Base-by-base conservation (phyloP, 129 eudicot species). In the Flaveria ramosissima region DNA sequence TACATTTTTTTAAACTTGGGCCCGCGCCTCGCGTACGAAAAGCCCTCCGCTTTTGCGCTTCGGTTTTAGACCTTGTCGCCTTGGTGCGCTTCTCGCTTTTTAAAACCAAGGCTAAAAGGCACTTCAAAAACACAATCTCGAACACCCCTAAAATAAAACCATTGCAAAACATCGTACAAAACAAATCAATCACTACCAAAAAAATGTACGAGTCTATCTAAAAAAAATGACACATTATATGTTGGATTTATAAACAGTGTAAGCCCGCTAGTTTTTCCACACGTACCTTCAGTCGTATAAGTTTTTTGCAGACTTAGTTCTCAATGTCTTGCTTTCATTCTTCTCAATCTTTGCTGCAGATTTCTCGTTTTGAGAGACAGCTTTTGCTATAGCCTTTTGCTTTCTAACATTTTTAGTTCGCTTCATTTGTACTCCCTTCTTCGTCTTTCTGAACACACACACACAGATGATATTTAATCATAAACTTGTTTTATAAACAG, bases 361-460 rank as follows among this genome's bases (percentile, higher is more conserved):
- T 72, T 90, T 88, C 80, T 93, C 97, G 55, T n/a, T 84, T 71
- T 71, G 77, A 73, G 97, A 88, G 46, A 88, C 84, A 9, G 98
- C 97, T 88, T 90, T 93, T 47, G 91, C 98, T 19, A 85, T 82
- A 63, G 98, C 98, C 63, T 93, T 93, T 81, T n/a, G 80, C 86
- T 77, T 88, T 39, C 97, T 83, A 15, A 66, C 85, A 76, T 90
- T 90, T 78, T 88, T 88, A 1, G 90, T 77, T 80, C 97, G 85
- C 84, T 93, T 93, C 98, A 93, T 88, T 50, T 91, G 98, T 68
- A 89, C 89, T 48, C 97, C 98, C 81, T 69, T 89, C 81, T 69
- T 89, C 20, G 71, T 24, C 75, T 87, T 93, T 69, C 98, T 93
- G 84, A 62, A 43, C 56, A 53, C 26, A 30, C 51, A 47, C 9